Base-by-base conservation (phyloP, 768 basidiomycete species). In the Crepidotus variabilis region DNA sequence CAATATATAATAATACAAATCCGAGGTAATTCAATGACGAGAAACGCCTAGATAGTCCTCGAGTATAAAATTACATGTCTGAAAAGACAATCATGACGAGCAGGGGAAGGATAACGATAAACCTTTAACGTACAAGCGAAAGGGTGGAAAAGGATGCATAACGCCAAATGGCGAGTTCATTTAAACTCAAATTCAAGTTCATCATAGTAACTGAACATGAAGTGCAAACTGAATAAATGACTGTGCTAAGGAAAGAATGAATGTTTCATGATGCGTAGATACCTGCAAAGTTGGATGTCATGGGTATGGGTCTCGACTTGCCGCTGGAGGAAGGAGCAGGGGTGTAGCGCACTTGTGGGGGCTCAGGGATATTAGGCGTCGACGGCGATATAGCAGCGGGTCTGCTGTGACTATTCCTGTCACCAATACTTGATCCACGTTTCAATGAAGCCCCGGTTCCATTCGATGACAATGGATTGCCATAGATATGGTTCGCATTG, bases 221-320 rank as follows among this genome's bases (percentile, higher is more conserved):
- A 18, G 60, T 55, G 36, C 48, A 55, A 56, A 53, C 39, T 34
- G 55, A 23, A 55, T 49, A 32, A 49, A 53, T 48, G 47, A 32
- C 47, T 47, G 52, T 43, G 22, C 46, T 39, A 14, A 54, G 47
- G 36, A 53, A 32, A 23, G 32, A 51, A 35, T 5, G 32, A 43
- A 47, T 8, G 32, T 34, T 32, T 32, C 24, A 50, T 34, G 54
- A 63, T 52, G 60, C 35, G 53, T 59, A 59, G 22, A 57, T 55
- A 35, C 57, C 50, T 33, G 58, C 22, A 22, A 53, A 20, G 48
- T 57, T 60, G 23, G 51, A 45, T 16, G 56, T 56, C 21, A 60
- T 49, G n/a, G 52, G 46, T 43, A 57, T 43, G 49, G 53, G 53
- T 45, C 55, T 45, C 14, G 59, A 47, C 54, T 64, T 64, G 50